A percentile compares a stretch with the other conserved stretches of the same genome.
These are phyloP conservation scores for Selenicereus undatus DNA, from an alignment of 148 eudicot genomes.

Conservation along the genomic window DNA sequence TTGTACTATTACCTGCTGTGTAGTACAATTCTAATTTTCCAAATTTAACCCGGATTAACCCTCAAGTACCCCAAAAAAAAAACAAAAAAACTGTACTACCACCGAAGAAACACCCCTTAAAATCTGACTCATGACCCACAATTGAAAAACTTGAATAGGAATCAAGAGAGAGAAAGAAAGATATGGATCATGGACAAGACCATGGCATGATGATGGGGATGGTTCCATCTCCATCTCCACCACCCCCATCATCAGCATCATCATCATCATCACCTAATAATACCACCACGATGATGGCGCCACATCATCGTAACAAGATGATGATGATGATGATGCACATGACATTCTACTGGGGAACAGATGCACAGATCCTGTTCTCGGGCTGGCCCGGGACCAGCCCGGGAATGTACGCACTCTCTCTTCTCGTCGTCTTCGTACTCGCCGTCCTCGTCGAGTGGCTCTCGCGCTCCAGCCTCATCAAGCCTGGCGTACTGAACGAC, in stretches of 20 bases:
- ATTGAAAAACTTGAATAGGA: background rate
- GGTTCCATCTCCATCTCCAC: conserved; percentile 18
- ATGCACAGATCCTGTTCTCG: conserved; percentile 53
- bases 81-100: background rate
- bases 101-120: background rate
- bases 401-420: conserved; percentile 48
- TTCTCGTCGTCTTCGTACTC: conserved; percentile 44
- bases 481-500: background rate
- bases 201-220: conserved; percentile 22
- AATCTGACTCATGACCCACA: background rate
- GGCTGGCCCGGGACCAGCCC: conserved; percentile 61
- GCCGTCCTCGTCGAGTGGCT: conserved; percentile 63
- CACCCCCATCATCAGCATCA: conserved; percentile 11
- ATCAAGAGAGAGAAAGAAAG: background rate
- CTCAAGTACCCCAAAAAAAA: background rate
- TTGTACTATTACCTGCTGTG: conserved; percentile 12
- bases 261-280: background rate
- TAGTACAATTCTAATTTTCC: conserved; percentile 9
- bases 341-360: conserved; percentile 80
- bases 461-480: conserved; percentile 33
- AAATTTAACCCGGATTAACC: background rate
- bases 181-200: conserved; percentile 15
- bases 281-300: conserved; percentile 7
- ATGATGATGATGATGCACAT: conserved; percentile 80
- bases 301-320: conserved; percentile 14